Evolutionary conservation across 2,329 filamentous ascomycete genomes (phyloP).

Genomic region (Pseudopyrenochaeta lycopersici): DNA sequence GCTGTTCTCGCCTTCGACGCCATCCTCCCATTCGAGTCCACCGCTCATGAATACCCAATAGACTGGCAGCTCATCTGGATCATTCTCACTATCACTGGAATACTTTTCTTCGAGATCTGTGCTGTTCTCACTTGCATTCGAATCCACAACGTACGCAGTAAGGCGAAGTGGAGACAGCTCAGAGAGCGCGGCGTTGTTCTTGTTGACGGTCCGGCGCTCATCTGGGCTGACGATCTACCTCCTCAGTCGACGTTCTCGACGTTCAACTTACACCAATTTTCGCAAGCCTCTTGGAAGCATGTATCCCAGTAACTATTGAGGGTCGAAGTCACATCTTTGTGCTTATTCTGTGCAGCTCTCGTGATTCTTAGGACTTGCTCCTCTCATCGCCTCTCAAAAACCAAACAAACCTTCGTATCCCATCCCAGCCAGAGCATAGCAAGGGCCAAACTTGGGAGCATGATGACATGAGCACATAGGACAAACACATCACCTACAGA

Average conservation of each 20-base stretch:
- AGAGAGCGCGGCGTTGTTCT: constrained; percentile 19
- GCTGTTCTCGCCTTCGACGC: neutral
- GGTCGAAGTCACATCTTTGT: neutral
- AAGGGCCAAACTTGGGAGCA: too few relatives aligned
- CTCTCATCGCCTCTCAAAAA: neutral
- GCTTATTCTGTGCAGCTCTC: too few relatives aligned
- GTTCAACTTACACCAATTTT: constrained; percentile 9
- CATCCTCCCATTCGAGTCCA: neutral
- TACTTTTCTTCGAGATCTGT: constrained; percentile 6
- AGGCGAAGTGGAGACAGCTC: constrained; percentile 17
- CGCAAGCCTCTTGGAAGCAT: neutral
- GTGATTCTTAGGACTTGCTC: neutral
- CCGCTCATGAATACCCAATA: neutral
- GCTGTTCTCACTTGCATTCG: constrained; percentile 3
- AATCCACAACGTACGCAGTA: constrained; percentile 9
- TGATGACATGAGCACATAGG: too few relatives aligned
- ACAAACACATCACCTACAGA: neutral
- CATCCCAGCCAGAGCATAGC: too few relatives aligned
- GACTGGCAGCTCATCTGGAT: constrained; percentile 13
- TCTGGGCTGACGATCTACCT: constrained; percentile 19
- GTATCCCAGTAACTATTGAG: neutral
- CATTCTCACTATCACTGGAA: constrained; percentile 4
- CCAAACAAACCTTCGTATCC: too few relatives aligned
- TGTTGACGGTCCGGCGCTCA: constrained; percentile 15
- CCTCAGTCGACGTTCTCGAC: constrained; percentile 9